Conservation (phyloP, 2,329 filamentous ascomycete genomes). For the Penicillium sp. region DNA sequence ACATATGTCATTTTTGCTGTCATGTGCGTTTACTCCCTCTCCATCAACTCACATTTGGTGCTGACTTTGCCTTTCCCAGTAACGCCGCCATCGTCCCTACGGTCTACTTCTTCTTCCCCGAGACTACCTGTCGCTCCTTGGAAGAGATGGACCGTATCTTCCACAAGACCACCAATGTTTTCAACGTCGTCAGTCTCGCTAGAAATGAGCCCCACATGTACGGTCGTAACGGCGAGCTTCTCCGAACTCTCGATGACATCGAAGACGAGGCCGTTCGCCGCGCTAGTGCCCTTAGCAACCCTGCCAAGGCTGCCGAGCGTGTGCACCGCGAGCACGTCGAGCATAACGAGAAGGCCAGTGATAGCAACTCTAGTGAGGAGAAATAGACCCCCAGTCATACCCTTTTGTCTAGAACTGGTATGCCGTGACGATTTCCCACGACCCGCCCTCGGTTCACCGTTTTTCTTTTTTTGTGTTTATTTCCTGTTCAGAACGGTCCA, state of each 20-base stretch:
- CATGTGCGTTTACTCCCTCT: constrained; percentile 39
- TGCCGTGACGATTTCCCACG: constrained; percentile 2
- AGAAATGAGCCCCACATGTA: constrained; percentile 54
- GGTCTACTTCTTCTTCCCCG: constrained; percentile 62
- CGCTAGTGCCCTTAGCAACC: constrained; percentile 27
- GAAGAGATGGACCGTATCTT: constrained; percentile 72
- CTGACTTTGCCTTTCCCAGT: constrained; percentile 25
- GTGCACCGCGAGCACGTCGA: constrained; percentile 13
- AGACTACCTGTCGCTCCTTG: constrained; percentile 58
- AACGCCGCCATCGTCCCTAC: constrained; percentile 57
- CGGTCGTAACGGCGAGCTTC: constrained; percentile 57
- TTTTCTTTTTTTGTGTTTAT: not conserved
- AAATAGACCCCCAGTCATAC: constrained; percentile 1
- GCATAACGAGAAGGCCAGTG: constrained; percentile 15
- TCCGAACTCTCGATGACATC: constrained; percentile 52
- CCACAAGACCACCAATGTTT: constrained; percentile 51
- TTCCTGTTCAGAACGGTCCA: constrained; percentile 6
- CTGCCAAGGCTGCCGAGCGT: constrained; percentile 4
- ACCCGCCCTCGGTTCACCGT: not conserved
- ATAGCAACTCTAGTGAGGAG: constrained; percentile 17
- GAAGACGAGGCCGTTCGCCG: constrained; percentile 42
- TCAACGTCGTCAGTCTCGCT: constrained; percentile 52
- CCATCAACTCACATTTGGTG: not conserved
- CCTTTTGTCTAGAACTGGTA: not conserved
- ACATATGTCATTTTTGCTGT: constrained; percentile 59